These are phyloP conservation scores for Daldinia eschscholtzii DNA, from an alignment of 2,329 filamentous ascomycete species.

Conservation along the genomic window DNA sequence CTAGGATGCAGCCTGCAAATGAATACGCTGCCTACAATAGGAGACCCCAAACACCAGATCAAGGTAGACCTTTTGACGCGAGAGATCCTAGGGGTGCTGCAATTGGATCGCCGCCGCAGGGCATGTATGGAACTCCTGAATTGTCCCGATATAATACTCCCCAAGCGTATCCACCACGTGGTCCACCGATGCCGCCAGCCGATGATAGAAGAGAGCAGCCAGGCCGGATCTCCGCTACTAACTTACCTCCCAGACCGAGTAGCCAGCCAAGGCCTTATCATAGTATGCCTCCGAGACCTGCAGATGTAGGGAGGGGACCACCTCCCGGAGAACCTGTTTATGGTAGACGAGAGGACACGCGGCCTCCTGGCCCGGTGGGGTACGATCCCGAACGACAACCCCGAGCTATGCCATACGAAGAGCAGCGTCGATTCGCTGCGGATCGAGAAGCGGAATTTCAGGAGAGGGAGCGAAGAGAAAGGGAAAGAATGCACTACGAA, in stretches of 20 bases:
- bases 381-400: constrained; percentile 66
- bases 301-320: constrained; percentile 60
- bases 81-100: constrained; percentile 58
- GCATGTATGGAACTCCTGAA: constrained; percentile 68
- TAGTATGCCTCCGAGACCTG: constrained; percentile 58
- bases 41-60: constrained; percentile 80
- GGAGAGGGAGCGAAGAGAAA: constrained; percentile 62
- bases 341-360: constrained; percentile 63
- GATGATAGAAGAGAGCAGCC: constrained; percentile 61
- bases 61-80: constrained; percentile 67
- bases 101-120: constrained; percentile 62
- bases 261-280: constrained; percentile 67
- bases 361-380: constrained; percentile 56
- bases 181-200: constrained; percentile 59
- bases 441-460: constrained; percentile 60
- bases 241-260: constrained; percentile 62
- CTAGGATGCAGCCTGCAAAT: constrained; percentile 69
- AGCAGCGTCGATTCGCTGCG: constrained; percentile 63
- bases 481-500: constrained; percentile 60
- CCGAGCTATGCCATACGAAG: constrained; percentile 64
- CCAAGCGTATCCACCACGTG: constrained; percentile 66
- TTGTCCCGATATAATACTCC: constrained; percentile 71
- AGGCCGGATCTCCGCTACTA: constrained; percentile 50
- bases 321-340: constrained; percentile 59
- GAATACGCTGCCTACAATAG: constrained; percentile 67